These are phyloP conservation scores for Neonothopanus nambi DNA, from an alignment of 1,284 basidiomycete species.

Conservation along the genomic window DNA sequence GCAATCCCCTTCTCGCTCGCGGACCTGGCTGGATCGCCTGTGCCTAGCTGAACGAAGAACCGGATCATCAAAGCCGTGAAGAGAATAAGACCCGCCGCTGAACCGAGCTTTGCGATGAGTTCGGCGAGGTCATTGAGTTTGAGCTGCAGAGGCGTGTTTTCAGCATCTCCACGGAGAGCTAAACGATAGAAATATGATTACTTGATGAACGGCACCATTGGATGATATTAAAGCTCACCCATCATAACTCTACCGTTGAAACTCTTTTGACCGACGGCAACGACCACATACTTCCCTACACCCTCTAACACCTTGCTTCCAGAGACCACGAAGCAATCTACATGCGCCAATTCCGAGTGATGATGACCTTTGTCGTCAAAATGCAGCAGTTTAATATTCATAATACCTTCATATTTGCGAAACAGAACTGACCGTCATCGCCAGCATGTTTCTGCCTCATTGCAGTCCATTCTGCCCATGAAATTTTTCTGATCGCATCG, in stretches of 20 bases:
- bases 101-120: slow-evolving; percentile 90
- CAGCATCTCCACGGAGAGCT: slow-evolving; percentile 81
- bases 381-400: not conserved
- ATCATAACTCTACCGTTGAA: slow-evolving; percentile 98
- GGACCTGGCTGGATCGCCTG: slow-evolving; percentile 56
- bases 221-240: slow-evolving; percentile 53
- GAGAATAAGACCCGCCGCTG: slow-evolving; percentile 78
- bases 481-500: slow-evolving; percentile 89
- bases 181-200: slow-evolving; percentile 14
- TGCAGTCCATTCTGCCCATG: slow-evolving; percentile 77
- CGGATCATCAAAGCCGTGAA: slow-evolving; percentile 90
- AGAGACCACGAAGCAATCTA: slow-evolving; percentile 91
- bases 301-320: slow-evolving; percentile 97
- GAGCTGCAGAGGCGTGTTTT: slow-evolving; percentile 90
- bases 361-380: not conserved
- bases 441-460: slow-evolving; percentile 33
- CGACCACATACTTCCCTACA: slow-evolving; percentile 90
- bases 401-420: not conserved
- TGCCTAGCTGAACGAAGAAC: slow-evolving; percentile 87
- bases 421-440: slow-evolving; percentile 17
- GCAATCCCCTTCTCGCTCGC: slow-evolving; percentile 85
- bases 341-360: slow-evolving; percentile 52
- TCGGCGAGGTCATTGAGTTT: slow-evolving; percentile 94
- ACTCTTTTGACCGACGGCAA: slow-evolving; percentile 88
- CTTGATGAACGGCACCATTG: not conserved